Evolutionary conservation across 257 asterid species (phyloP).

Genomic region (Petrea volubilis): DNA sequence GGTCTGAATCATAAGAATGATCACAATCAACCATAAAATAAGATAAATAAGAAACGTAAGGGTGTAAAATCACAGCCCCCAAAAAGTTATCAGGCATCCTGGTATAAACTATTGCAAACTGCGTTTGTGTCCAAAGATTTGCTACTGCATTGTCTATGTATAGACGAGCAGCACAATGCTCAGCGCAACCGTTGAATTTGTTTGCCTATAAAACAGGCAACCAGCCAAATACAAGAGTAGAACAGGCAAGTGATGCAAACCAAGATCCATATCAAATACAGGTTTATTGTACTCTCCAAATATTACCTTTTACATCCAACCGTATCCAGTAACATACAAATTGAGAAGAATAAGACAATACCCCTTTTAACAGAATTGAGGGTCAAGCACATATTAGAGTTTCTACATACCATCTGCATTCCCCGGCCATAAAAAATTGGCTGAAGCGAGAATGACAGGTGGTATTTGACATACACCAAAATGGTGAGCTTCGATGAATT

Average conservation of each 20-base stretch:
- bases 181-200: neutral
- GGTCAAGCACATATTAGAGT: slow-evolving; percentile 33
- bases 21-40: too few species aligned
- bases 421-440: slow-evolving; percentile 57
- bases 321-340: slow-evolving; percentile 34
- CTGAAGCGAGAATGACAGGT: slow-evolving; percentile 35
- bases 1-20: too few species aligned
- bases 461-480: slow-evolving; percentile 36
- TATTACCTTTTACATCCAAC: slow-evolving; percentile 32
- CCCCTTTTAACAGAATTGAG: slow-evolving; percentile 38
- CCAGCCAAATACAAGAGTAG: neutral
- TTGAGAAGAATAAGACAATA: slow-evolving; percentile 31
- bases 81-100: too few species aligned
- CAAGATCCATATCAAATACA: slow-evolving; percentile 16
- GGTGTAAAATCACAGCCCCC: too few species aligned
- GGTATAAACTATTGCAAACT: too few species aligned
- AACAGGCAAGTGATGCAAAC: neutral
- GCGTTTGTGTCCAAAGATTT: too few species aligned
- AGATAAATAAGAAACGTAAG: too few species aligned
- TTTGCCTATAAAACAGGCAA: neutral
- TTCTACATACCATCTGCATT: slow-evolving; percentile 46
- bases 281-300: slow-evolving; percentile 27
- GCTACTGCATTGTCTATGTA: too few species aligned
- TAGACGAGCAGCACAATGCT: neutral
- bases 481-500: slow-evolving; percentile 40